Evolutionary conservation across 768 basidiomycete genomes (phyloP), one percentile per base, ranked within the genome.

Genomic region (Naganishia friedmannii): DNA sequence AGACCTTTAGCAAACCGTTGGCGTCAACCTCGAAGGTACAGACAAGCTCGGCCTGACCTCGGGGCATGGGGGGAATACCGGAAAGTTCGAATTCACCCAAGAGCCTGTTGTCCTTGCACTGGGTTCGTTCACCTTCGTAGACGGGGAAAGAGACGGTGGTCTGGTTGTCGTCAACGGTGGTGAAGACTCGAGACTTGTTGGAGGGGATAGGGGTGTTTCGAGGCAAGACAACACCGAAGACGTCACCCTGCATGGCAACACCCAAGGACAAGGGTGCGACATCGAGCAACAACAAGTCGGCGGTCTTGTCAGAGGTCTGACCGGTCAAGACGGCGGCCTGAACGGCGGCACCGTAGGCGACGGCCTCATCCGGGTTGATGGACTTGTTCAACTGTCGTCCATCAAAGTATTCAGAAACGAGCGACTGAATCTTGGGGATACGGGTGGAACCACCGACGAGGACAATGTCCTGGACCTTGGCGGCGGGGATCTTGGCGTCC

Each of bases 221-320:
- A 80, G 95, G 95, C 77, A 99, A 93, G 79, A 99, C 96, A 73
- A 97, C 90, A 85, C 96, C 96, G 83, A 99, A 99, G 81, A 99
- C 92, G 82, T 99, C 96, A 80, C 96, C 96, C 83, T 99, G 96
- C 96, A 99, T 99, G 83, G 96, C 96, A 76, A 99, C 96, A 89
- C 95, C 95, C 78, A 99, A 90, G 73, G 94, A 97, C 70, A 99
- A 87, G 74, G 96, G 95, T 73, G 96, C 90, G 74, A 99, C 95
- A 84, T 99, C 96, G 77, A 99, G 93, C 77, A 99, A 88, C 78
- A 99, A 88, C 75, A 99, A 89, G 81, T 98, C 95, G 83, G 93
- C 90, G 70, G 96, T 99, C 86, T 98, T 95, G 76, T 99, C 96
- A 42, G 93, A 97, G 58, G 94, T 97, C 83, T 97, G 93, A 70